Evolutionary conservation across 1,284 basidiomycete species (phyloP), one percentile per base, ranked within the genome.

Genomic region (Sanguinoderma infundibulare): DNA sequence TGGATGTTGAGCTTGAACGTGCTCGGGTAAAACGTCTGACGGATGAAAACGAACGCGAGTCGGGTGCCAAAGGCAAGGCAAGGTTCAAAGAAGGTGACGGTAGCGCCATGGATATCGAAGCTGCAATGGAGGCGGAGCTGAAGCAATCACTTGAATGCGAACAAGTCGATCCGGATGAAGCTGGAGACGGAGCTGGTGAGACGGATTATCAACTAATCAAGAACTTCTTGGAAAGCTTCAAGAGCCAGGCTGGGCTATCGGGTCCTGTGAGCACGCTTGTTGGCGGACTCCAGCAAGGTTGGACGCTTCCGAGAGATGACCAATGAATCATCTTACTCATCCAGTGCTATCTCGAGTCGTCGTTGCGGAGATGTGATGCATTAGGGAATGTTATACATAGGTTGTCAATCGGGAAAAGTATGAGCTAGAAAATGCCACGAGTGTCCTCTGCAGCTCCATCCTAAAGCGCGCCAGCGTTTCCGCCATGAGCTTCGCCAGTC

Each of bases 151-250:
- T 97, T 36, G 85, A 89, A 62, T 80, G 73, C 20, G 49, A 32
- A 34, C 32, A 51, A 22, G 30, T 1, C 15, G 53, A 32, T 14
- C 82, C 83, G 14, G 84, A 81, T 7, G 83, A 83, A 39, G 84
- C 82, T 8, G 79, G 76, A 14, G 82, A 79, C 1, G 77, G 71
- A 12, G 82, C 84, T 51, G 79, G 78, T 38, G 73, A 78, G 39
- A 80, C 86, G 69, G 93, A 98, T 74, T 96, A 96, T 75, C 89
- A 88, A 67, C 78, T 98, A 69, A 96, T 98, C 80, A 95, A 93
- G 75, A 95, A 97, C 75, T 95, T 98, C 76, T 77, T 98, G 72
- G 93, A 97, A 78, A 97, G 95, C 73, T 97, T 94, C 81, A 94
- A 92, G 73, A 90, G 88, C 62, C 96, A 98, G 72, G 90, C 75